A percentile compares a stretch with the other conserved stretches of the same genome.
Conservation (phyloP, 139 green algal genomes). For the Choricystis sp. region DNA sequence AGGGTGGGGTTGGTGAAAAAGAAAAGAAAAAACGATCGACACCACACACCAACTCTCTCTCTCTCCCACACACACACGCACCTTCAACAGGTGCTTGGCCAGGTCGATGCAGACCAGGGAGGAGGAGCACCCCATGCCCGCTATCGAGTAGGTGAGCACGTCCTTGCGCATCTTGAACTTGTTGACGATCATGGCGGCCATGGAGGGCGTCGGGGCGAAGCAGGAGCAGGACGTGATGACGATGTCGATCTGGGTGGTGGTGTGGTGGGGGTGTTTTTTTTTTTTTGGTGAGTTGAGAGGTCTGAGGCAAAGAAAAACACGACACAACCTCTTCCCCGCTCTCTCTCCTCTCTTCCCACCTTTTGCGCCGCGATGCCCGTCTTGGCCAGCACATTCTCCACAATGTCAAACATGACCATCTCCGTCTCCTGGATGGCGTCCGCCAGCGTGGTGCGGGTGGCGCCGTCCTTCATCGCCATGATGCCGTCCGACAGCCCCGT, state of each 20-base stretch:
- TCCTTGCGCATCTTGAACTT: conserved; percentile 27
- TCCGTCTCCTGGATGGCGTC: conserved; percentile 18
- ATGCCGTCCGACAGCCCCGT: conserved; percentile 21
- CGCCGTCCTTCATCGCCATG: background rate
- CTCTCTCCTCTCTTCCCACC: conserved; percentile 2
- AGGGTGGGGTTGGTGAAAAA: no score
- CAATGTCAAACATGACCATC: conserved; percentile 24
- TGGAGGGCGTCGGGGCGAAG: conserved; percentile 33
- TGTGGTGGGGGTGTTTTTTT: no score
- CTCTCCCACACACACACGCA: no score
- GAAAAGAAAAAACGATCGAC: no score
- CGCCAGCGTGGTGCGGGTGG: background rate
- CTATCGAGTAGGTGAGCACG: conserved; percentile 31
- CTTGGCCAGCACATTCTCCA: conserved; percentile 5
- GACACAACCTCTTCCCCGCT: background rate
- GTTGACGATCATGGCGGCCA: conserved; percentile 39
- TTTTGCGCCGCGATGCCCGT: conserved; percentile 11
- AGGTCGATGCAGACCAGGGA: conserved; percentile 32
- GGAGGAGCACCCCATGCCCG: conserved; percentile 39
- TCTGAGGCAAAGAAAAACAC: background rate
- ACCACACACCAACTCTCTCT: no score
- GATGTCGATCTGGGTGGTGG: conserved; percentile 29
- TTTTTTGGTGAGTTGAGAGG: no score
- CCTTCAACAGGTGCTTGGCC: conserved; percentile 14
- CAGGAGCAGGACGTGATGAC: conserved; percentile 35